These are phyloP conservation scores for Aspergillus aculeatinus DNA, from an alignment of 2,329 filamentous ascomycete genomes.

Conservation along the genomic window DNA sequence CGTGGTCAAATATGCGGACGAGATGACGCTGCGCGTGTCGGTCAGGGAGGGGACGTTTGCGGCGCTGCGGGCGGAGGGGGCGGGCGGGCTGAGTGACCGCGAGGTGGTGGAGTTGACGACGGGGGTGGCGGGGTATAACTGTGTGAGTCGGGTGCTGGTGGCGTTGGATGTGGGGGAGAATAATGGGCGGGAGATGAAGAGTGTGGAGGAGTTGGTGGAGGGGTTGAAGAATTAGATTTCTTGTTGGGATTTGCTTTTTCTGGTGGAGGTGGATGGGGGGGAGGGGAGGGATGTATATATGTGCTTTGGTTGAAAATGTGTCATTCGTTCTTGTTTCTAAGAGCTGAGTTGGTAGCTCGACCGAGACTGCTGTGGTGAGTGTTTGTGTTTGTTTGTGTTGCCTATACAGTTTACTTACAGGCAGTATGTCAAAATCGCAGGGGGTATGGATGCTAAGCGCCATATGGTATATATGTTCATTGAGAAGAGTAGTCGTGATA, in stretches of 20 bases:
- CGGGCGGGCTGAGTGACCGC: conserved; percentile 60
- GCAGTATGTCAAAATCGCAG: too few relatives aligned
- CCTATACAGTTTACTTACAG: too few relatives aligned
- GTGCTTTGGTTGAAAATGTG: too few relatives aligned
- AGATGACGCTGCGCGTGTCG: conserved; percentile 73
- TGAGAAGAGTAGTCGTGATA: too few relatives aligned
- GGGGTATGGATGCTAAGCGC: too few relatives aligned
- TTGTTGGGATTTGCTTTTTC: background rate
- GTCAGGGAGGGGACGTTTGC: conserved; percentile 69
- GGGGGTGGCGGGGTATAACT: conserved; percentile 85
- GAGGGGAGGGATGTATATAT: too few relatives aligned
- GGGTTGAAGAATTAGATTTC: conserved; percentile 20
- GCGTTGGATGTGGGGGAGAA: conserved; percentile 66
- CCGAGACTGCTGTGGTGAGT: too few relatives aligned
- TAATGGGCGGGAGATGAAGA: conserved; percentile 58
- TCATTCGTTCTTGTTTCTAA: too few relatives aligned
- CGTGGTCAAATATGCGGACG: conserved; percentile 72
- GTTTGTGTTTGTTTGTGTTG: too few relatives aligned
- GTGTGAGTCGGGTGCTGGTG: conserved; percentile 80
- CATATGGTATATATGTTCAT: too few relatives aligned
- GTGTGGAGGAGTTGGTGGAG: conserved; percentile 65
- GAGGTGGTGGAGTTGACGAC: conserved; percentile 82
- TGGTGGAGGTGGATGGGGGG: too few relatives aligned
- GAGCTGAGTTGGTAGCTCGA: too few relatives aligned
- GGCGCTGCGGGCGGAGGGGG: conserved; percentile 51